These are phyloP conservation scores for Stemphylium lycopersici DNA, from an alignment of 2,329 filamentous ascomycete species.

Conservation along the genomic window DNA sequence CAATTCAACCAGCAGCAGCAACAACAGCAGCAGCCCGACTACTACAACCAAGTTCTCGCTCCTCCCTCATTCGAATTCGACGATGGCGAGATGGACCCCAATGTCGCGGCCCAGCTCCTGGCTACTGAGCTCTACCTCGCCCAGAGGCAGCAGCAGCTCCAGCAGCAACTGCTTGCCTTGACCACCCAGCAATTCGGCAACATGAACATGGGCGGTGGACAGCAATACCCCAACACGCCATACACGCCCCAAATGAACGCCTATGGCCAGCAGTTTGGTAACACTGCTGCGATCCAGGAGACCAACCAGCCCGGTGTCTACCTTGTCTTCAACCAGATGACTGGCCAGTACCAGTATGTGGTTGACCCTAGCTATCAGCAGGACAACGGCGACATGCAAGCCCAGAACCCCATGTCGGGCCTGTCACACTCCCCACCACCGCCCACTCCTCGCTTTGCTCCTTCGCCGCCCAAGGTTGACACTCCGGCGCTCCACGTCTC, in stretches of 20 bases:
- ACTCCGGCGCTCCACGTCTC: conserved; percentile 76
- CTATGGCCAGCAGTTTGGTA: conserved; percentile 71
- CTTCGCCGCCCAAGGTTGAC: conserved; percentile 47
- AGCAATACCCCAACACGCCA: conserved; percentile 59
- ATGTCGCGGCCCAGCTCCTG: conserved; percentile 84
- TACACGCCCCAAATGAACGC: conserved; percentile 62
- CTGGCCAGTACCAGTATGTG: conserved; percentile 82
- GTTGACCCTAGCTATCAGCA: conserved; percentile 69
- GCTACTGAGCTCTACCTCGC: conserved; percentile 91
- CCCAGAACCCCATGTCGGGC: conserved; percentile 32
- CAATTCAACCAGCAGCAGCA: conserved; percentile 51
- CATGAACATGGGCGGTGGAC: conserved; percentile 67
- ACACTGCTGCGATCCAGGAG: conserved; percentile 68
- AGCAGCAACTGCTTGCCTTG: conserved; percentile 87
- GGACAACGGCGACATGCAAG: conserved; percentile 32
- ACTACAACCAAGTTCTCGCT: conserved; percentile 86
- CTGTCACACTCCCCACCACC: conserved; percentile 58
- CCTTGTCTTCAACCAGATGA: conserved; percentile 83
- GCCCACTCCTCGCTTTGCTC: conserved; percentile 47
- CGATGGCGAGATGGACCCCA: conserved; percentile 80
- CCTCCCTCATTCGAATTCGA: conserved; percentile 79
- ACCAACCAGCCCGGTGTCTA: conserved; percentile 78
- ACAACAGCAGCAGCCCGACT: conserved; percentile 49
- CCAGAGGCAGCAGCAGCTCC: conserved; percentile 91
- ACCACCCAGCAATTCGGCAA: conserved; percentile 62